Conservation (phyloP, 2,329 filamentous ascomycete species). For the Acephala macrosclerotiorum region DNA sequence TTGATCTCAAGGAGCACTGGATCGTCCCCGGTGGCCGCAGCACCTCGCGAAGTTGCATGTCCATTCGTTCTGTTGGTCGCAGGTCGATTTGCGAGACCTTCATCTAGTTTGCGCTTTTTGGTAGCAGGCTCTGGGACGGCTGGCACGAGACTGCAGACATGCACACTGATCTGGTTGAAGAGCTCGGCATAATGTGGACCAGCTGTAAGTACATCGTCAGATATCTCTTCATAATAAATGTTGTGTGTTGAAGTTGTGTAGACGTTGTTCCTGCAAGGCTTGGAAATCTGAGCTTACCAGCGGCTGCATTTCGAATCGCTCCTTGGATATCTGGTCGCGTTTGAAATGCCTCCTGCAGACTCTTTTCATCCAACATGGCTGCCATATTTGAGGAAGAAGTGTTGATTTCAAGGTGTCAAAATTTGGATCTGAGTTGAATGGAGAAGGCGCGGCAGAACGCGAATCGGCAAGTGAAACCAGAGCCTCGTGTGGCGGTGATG, state of each 20-base stretch:
- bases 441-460: constrained; percentile 11
- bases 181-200: constrained; percentile 43
- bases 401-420: background rate
- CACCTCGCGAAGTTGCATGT: constrained; percentile 5
- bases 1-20: constrained; percentile 65
- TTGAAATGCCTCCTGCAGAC: constrained; percentile 42
- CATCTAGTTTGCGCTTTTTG: constrained; percentile 44
- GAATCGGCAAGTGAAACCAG: constrained; percentile 4
- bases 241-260: constrained; percentile 1
- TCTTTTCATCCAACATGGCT: constrained; percentile 39
- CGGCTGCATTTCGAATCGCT: constrained; percentile 43
- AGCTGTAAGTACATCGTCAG: constrained; percentile 22
- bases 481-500: constrained; percentile 8
- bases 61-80: constrained; percentile 32
- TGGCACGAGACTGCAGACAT: constrained; percentile 35
- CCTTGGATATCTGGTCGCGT: constrained; percentile 41
- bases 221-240: background rate
- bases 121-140: constrained; percentile 37
- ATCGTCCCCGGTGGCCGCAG: constrained; percentile 50
- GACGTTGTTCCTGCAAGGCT: constrained; percentile 21
- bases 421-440: background rate
- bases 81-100: constrained; percentile 35
- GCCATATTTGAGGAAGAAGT: constrained; percentile 31
- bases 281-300: constrained; percentile 37
- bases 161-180: constrained; percentile 45